These are phyloP conservation scores for Heliocybe sulcata DNA, from an alignment of 1,284 basidiomycete species.

Conservation along the genomic window DNA sequence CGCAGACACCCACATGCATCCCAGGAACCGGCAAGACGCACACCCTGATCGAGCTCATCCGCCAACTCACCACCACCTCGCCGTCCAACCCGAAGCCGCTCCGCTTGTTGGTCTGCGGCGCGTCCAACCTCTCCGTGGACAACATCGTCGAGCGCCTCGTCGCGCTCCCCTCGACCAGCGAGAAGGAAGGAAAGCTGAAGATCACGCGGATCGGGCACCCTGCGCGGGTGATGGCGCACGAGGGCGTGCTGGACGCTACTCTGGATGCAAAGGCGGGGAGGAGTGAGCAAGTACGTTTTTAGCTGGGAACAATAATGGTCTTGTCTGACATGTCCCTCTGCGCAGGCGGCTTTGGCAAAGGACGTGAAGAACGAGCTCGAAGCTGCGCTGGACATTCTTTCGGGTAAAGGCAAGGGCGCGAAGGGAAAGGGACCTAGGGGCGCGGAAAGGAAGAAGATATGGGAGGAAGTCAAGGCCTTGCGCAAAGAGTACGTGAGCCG, in stretches of 20 bases:
- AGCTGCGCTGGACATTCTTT: slow-evolving; percentile 53
- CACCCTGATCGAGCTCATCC: slow-evolving; percentile 85
- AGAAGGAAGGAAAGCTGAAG: slow-evolving; percentile 39
- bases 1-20: slow-evolving; percentile 5
- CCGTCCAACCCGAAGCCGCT: slow-evolving; percentile 40
- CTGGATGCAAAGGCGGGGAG: slow-evolving; percentile 82
- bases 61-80: slow-evolving; percentile 63
- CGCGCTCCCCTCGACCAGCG: slow-evolving; percentile 36
- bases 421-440: slow-evolving; percentile 69
- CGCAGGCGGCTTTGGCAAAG: slow-evolving; percentile 62
- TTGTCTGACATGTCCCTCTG: neutral
- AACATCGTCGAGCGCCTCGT: slow-evolving; percentile 85
- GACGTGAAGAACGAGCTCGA: slow-evolving; percentile 86
- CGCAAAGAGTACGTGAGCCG: slow-evolving; percentile 71
- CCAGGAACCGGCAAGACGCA: slow-evolving; percentile 88
- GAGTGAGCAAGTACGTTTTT: slow-evolving; percentile 56
- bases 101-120: slow-evolving; percentile 80
- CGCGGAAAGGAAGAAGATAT: slow-evolving; percentile 78
- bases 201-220: slow-evolving; percentile 89
- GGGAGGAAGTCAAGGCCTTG: slow-evolving; percentile 87
- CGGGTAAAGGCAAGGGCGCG: slow-evolving; percentile 73
- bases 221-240: slow-evolving; percentile 77
- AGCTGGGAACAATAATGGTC: neutral
- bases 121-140: slow-evolving; percentile 88
- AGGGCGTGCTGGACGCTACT: slow-evolving; percentile 69